Conservation (phyloP, 352 stramenopile species). For the Pelagophyceae sp. region DNA sequence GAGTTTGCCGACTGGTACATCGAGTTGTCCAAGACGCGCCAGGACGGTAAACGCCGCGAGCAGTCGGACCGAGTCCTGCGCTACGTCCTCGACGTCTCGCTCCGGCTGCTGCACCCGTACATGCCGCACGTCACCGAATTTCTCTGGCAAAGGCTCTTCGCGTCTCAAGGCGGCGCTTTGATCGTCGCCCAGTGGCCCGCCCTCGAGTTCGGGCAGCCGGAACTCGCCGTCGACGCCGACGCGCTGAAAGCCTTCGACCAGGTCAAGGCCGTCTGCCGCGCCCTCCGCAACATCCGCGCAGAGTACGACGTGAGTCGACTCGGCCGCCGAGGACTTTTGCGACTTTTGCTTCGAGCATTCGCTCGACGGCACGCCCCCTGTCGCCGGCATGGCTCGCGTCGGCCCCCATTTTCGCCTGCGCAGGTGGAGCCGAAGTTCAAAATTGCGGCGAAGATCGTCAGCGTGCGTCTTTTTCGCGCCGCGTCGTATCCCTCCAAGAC, state of each 20-base stretch:
- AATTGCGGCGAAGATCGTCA: conserved; percentile 53
- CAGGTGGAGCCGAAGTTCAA: conserved; percentile 65
- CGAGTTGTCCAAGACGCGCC: conserved; percentile 64
- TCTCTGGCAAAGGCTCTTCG: conserved; percentile 61
- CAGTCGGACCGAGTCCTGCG: conserved; percentile 55
- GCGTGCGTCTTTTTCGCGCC: not conserved
- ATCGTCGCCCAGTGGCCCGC: conserved; percentile 67
- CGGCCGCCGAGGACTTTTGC: too few relatives aligned
- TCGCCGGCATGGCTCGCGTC: too few relatives aligned
- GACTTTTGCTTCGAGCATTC: too few relatives aligned
- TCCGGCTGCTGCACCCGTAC: conserved; percentile 88
- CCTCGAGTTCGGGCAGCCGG: conserved; percentile 54
- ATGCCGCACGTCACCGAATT: conserved; percentile 96
- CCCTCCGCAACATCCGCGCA: conserved; percentile 63
- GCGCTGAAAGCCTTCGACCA: conserved; percentile 51
- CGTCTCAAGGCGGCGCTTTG: conserved; percentile 39
- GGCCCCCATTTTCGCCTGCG: too few relatives aligned
- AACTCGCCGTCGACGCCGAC: conserved; percentile 43
- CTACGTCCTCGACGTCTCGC: conserved; percentile 63
- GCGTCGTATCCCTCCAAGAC: not conserved
- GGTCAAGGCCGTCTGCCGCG: conserved; percentile 60
- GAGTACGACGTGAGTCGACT: conserved; percentile 68
- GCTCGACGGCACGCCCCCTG: too few relatives aligned
- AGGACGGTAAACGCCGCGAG: conserved; percentile 48
- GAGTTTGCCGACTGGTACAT: conserved; percentile 74